Conservation (phyloP, 768 basidiomycete genomes). For the Mycena alexandri region DNA sequence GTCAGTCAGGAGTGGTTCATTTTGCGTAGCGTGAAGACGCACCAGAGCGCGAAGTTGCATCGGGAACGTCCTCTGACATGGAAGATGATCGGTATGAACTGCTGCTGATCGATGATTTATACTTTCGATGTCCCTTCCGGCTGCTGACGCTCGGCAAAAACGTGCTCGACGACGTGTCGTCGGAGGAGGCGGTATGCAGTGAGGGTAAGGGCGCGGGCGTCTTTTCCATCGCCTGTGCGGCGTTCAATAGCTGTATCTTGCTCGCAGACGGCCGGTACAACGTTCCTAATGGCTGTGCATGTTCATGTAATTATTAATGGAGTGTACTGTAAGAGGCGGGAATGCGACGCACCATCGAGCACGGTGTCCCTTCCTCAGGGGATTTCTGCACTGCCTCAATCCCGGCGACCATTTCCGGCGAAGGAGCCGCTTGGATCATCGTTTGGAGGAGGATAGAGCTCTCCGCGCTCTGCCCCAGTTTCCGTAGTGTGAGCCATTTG, state of each 20-base stretch:
- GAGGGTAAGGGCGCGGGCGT: slow-evolving; percentile 7
- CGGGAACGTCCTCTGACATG: slow-evolving; percentile 6
- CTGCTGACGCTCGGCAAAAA: slow-evolving; percentile 28
- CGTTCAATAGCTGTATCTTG: slow-evolving; percentile 27
- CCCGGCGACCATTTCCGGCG: slow-evolving; percentile 4
- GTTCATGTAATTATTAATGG: neutral
- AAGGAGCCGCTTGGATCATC: slow-evolving; percentile 2
- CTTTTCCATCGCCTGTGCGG: slow-evolving; percentile 1
- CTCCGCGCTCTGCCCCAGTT: slow-evolving; percentile 21
- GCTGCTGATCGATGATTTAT: slow-evolving; percentile 9
- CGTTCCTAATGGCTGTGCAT: slow-evolving; percentile 31
- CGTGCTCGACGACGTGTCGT: slow-evolving; percentile 18
- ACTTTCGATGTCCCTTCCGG: slow-evolving; percentile 12
- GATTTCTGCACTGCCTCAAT: neutral
- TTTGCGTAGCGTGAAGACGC: neutral
- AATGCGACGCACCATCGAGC: slow-evolving; percentile 26
- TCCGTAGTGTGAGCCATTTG: slow-evolving; percentile 26
- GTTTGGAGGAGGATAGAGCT: slow-evolving; percentile 8
- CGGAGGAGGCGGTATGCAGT: slow-evolving; percentile 14
- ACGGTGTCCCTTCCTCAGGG: neutral
- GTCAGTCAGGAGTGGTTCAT: no score
- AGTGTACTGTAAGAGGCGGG: no score
- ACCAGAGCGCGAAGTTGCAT: neutral
- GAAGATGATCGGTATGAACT: slow-evolving; percentile 24
- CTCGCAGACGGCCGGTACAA: slow-evolving; percentile 35